A percentile compares a stretch with the other conserved stretches of the same genome.
Evolutionary conservation across 495 filamentous ascomycete genomes (phyloP).

Genomic region (Penicillium samsonianum): DNA sequence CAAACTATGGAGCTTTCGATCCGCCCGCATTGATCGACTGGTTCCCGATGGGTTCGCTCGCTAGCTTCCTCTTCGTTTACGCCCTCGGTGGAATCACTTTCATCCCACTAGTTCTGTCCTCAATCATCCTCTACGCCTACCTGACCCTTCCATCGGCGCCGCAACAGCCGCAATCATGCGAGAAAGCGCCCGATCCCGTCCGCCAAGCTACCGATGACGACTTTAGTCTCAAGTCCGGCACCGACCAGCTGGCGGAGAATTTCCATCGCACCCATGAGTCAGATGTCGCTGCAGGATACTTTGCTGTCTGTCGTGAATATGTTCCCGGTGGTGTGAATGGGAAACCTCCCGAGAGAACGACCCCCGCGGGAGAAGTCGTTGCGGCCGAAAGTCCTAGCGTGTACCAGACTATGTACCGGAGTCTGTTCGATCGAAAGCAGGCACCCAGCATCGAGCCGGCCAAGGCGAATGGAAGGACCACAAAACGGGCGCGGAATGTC

Average conservation of each 20-base stretch:
- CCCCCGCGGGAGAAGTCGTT: conserved; percentile 70
- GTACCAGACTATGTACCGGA: conserved; percentile 97
- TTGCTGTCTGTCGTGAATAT: conserved; percentile 92
- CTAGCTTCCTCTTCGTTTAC: conserved; percentile 72
- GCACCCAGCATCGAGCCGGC: conserved; percentile 49
- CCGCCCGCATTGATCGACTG: conserved; percentile 37
- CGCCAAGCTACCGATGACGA: conserved; percentile 48
- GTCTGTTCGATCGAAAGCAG: conserved; percentile 87
- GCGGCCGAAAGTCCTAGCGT: conserved; percentile 83
- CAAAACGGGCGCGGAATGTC: conserved; percentile 79
- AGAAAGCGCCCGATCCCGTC: conserved; percentile 35
- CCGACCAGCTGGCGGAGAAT: conserved; percentile 54
- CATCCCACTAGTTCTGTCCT: conserved; percentile 69
- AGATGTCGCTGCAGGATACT: conserved; percentile 92
- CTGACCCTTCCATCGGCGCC: conserved; percentile 59
- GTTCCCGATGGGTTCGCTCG: conserved; percentile 66
- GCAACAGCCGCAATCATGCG: conserved; percentile 41
- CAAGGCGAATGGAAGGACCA: conserved; percentile 57
- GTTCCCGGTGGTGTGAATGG: conserved; percentile 87
- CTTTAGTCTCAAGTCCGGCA: conserved; percentile 49
- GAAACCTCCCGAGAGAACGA: conserved; percentile 82
- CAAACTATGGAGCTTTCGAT: conserved; percentile 41
- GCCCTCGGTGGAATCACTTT: conserved; percentile 90
- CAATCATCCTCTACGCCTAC: conserved; percentile 67
- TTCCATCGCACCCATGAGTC: conserved; percentile 62